Percentiles rank a stretch among this genome's conserved stretches.
Evolutionary conservation across 495 filamentous ascomycete species (phyloP).

Genomic region (Tuber calosporum): DNA sequence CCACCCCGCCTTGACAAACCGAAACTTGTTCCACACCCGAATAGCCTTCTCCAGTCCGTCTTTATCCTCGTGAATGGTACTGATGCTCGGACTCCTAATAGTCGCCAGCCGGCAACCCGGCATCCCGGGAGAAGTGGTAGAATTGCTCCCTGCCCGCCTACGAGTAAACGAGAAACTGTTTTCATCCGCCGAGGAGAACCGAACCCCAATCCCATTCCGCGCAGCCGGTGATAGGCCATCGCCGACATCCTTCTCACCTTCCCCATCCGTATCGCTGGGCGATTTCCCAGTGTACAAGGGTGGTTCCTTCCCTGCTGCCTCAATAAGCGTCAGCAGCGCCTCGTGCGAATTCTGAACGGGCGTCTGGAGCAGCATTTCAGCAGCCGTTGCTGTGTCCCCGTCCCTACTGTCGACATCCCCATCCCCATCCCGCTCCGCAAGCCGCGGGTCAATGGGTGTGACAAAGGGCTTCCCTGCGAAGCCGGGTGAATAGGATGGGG

Average conservation of each 20-base stretch:
- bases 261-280: slow-evolving; percentile 31
- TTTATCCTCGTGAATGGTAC: slow-evolving; percentile 39
- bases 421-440: slow-evolving; percentile 18
- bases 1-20: slow-evolving; percentile 93
- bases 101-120: not conserved
- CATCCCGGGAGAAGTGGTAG: slow-evolving; percentile 26
- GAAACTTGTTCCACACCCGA: slow-evolving; percentile 77
- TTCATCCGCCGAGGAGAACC: slow-evolving; percentile 22
- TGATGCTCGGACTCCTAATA: slow-evolving; percentile 22
- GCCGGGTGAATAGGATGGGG: slow-evolving; percentile 25
- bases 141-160: slow-evolving; percentile 21
- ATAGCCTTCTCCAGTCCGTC: slow-evolving; percentile 56
- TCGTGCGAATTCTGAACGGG: slow-evolving; percentile 56
- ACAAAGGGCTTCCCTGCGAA: slow-evolving; percentile 14
- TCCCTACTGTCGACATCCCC: slow-evolving; percentile 16
- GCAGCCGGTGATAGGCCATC: slow-evolving; percentile 11
- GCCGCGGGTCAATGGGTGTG: slow-evolving; percentile 25
- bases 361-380: slow-evolving; percentile 51
- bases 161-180: slow-evolving; percentile 12
- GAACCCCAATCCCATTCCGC: slow-evolving; percentile 13
- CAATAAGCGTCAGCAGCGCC: slow-evolving; percentile 54
- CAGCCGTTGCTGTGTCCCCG: slow-evolving; percentile 43
- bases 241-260: slow-evolving; percentile 26
- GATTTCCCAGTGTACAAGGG: slow-evolving; percentile 29
- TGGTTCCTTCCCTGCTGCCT: slow-evolving; percentile 49